Evolutionary conservation across 306 rosid genomes (phyloP), one percentile per base, ranked within the genome.

Genomic region (Dryas alaskensis): DNA sequence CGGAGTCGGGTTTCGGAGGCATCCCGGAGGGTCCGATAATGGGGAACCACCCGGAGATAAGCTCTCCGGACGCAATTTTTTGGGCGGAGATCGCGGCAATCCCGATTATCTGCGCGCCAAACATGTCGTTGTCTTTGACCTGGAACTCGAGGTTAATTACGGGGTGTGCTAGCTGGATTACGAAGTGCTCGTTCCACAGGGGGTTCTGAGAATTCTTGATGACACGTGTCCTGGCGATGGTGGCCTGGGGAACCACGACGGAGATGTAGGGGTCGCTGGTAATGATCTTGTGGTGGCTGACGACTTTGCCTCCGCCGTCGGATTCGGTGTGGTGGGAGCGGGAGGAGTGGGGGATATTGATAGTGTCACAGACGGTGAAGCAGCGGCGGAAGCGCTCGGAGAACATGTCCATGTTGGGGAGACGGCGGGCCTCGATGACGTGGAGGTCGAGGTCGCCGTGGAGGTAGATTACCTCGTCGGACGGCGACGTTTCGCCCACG

Each of bases 181-280:
- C 2, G 82, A 94, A 94, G 17, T 17, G 79, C 74, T 88, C 96
- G 12, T 86, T 6, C 99, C 99, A 94, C 7, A 0, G 2, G 40
- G 99, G 99, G 44, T 59, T 75, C 27, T 57, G 88, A 7, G 93
- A 31, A 71, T 94, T 94, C 73, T 87, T 88, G 0, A 94, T 74
- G 37, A 94, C 99, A 47, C 98, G 92, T 43, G 99, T 89, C 51
- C 99, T 91, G 0, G 99, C 97, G 25, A 94, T 89, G 7, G 96
- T 92, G 47, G 91, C 87, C 58, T 94, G 92, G 1, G 98, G 97
- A 6, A 92, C 93, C 5, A 3, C 0, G 40, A 94, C 97, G 14
- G 90, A 76, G 57, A 94, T 97, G 81, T 94, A 94, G 0, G 97
- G 85, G 63, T 94, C 97, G 53, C 93, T 92, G 70, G 92, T 83